Evolutionary conservation across 768 basidiomycete genomes (phyloP), one percentile per base, ranked within the genome.

Genomic region (Pulveroboletus sp.): DNA sequence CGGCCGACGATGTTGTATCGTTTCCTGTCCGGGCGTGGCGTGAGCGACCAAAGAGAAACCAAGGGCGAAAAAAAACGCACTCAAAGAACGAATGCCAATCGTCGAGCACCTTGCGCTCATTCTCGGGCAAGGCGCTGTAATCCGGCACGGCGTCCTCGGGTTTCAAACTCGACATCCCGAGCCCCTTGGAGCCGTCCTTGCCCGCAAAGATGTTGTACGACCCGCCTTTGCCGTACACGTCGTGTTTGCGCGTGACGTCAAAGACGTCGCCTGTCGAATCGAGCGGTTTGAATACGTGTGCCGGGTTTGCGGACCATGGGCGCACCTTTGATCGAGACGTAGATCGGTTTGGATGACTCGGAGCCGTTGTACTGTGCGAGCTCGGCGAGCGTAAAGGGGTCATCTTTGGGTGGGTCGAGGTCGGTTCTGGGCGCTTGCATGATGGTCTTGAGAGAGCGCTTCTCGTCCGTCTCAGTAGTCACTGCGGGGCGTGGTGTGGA

Each of bases 71-170:
- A 16, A 37, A 27, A 26, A 85, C 89, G 68, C 73, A 94, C 84
- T 73, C 63, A 71, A 94, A 96, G 74, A 95, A 97, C 14, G 74
- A 60, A 64, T 87, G 76, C 94, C 94, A 98, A 55, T 95, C 91
- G 49, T 93, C 77, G 51, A 98, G 75, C 0, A 87, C 85, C 68
- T 89, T 88, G 66, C 63, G 68, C 59, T 94, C 89, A 53, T 79
- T 78, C 53, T 82, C 83, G 36, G 79, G 75, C 45, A 99, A 75
- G 0, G 59, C 67, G 58, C 85, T 89, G 63, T 90, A 96, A 63
- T 99, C 93, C 12, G 92, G 71, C 2, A 93, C 76, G 10, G 94
- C 95, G 62, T 98, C 84, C 67, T 92, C 86, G 5, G 74, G 69
- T 46, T 90, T 89, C 58, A 96, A 71, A 59, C 89, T 93, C 44